Conservation (phyloP, 192 early-diverging fungal species). For the Rhizophagus sp. region DNA sequence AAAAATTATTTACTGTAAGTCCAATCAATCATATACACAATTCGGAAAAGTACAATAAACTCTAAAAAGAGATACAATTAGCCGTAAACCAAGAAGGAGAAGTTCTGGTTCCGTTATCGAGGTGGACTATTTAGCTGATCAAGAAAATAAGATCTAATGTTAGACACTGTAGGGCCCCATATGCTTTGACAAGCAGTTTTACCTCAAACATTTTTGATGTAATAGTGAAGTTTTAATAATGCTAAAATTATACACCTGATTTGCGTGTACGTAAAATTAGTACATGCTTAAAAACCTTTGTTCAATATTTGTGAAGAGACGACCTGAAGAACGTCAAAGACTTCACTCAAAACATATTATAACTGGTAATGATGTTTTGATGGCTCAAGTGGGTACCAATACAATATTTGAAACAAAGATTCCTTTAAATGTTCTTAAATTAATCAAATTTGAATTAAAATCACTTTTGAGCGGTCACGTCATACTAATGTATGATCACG, state of each 20-base stretch:
- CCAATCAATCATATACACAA: slow-evolving; percentile 7
- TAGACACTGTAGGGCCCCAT: neutral
- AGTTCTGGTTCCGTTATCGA: slow-evolving; percentile 19
- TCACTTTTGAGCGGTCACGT: too few relatives aligned
- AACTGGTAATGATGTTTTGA: too few relatives aligned
- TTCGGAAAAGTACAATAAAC: slow-evolving; percentile 20
- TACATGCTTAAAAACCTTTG: slow-evolving; percentile 5
- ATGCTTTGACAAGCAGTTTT: slow-evolving; percentile 18
- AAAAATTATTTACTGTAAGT: slow-evolving; percentile 27
- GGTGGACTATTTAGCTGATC: neutral
- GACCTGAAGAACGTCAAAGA: neutral
- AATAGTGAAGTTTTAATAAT: slow-evolving; percentile 1
- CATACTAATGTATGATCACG: too few relatives aligned
- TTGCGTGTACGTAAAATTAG: slow-evolving; percentile 13
- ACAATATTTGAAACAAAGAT: too few relatives aligned
- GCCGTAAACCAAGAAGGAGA: slow-evolving; percentile 17
- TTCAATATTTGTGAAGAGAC: slow-evolving; percentile 1
- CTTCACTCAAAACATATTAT: too few relatives aligned
- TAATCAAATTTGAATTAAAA: too few relatives aligned
- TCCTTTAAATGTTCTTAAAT: too few relatives aligned
- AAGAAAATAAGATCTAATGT: slow-evolving; percentile 6
- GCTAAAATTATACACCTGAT: slow-evolving; percentile 1
- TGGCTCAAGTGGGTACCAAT: too few relatives aligned
- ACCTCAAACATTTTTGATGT: slow-evolving; percentile 26
- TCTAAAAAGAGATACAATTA: neutral